phyloP scores from a whole-genome alignment of 768 basidiomycete species.

The Psilocybe subaeruginosa region DNA sequence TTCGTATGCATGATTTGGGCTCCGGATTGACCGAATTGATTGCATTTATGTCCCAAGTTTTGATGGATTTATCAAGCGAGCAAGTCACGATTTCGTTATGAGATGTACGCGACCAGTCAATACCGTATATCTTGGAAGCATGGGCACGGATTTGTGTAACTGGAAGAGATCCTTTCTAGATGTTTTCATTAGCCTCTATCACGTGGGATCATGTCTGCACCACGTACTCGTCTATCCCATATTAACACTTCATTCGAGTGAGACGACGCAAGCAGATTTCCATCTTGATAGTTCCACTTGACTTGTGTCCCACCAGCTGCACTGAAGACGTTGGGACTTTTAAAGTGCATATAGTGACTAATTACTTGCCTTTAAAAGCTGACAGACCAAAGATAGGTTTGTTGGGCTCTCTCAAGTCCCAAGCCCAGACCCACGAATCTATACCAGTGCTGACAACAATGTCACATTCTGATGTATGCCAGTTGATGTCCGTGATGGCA shows the following conservation, averaged over 20 bases:
- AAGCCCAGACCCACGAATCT: constrained; percentile 93
- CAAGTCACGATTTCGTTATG: constrained; percentile 90
- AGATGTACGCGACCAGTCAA: constrained; percentile 88
- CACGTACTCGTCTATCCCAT: constrained; percentile 89
- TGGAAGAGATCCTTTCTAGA: constrained; percentile 89
- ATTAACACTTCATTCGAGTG: constrained; percentile 87
- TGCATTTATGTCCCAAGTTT: constrained; percentile 72
- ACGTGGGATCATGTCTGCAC: neutral
- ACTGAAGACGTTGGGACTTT: neutral
- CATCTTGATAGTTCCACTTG: constrained; percentile 93
- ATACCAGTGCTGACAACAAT: constrained; percentile 89
- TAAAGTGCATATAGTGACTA: neutral
- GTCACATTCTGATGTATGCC: constrained; percentile 87
- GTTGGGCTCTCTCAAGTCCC: constrained; percentile 79
- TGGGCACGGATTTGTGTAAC: constrained; percentile 79
- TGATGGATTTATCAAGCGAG: constrained; percentile 92
- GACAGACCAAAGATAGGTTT: constrained; percentile 76
- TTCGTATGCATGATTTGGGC: constrained; percentile 61
- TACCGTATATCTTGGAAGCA: constrained; percentile 92
- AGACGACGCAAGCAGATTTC: constrained; percentile 86
- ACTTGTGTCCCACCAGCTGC: constrained; percentile 90
- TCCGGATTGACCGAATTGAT: constrained; percentile 24
- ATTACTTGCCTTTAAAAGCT: constrained; percentile 43
- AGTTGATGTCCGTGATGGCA: constrained; percentile 98
- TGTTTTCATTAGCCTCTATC: neutral